Conservation (phyloP, 1,284 basidiomycete species). For the Ustilago vetiveriae region DNA sequence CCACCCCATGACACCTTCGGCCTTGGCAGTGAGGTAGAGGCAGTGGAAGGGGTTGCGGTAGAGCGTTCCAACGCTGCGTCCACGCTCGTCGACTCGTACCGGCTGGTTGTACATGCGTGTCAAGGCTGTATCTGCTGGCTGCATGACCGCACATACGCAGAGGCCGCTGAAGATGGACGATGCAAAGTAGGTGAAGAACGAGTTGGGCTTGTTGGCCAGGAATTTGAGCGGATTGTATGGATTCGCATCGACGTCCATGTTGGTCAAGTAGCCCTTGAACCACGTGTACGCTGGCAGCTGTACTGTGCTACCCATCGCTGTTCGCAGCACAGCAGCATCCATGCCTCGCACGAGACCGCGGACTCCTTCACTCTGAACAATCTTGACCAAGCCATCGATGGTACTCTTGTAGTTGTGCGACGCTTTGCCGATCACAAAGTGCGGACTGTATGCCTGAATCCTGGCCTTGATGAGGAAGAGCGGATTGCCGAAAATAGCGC, state of each 20-base stretch:
- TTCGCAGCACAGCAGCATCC: constrained; percentile 90
- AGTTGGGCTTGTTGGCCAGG: constrained; percentile 71
- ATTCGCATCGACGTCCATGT: constrained; percentile 53
- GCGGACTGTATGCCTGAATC: constrained; percentile 82
- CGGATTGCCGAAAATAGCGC: constrained; percentile 90
- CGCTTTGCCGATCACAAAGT: constrained; percentile 88
- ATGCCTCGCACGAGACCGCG: constrained; percentile 87
- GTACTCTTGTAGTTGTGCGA: constrained; percentile 90
- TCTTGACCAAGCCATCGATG: constrained; percentile 81
- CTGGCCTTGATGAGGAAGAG: constrained; percentile 95
- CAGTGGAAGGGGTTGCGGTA: constrained; percentile 85
- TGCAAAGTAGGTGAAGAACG: constrained; percentile 85
- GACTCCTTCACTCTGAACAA: constrained; percentile 80
- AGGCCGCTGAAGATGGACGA: constrained; percentile 88
- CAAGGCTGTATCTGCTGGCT: constrained; percentile 73
- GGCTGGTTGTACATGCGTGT: constrained; percentile 93
- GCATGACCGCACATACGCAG: constrained; percentile 75
- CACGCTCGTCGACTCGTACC: constrained; percentile 61
- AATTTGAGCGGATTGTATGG: constrained; percentile 67
- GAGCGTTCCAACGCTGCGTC: constrained; percentile 42
- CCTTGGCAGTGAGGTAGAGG: constrained; percentile 91
- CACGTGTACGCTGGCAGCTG: constrained; percentile 96
- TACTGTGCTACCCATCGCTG: constrained; percentile 92
- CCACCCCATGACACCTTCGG: constrained; percentile 83
- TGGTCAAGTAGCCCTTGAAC: constrained; percentile 68